These are phyloP conservation scores for Silybum marianum DNA, from an alignment of 129 eudicot species.

Conservation along the genomic window DNA sequence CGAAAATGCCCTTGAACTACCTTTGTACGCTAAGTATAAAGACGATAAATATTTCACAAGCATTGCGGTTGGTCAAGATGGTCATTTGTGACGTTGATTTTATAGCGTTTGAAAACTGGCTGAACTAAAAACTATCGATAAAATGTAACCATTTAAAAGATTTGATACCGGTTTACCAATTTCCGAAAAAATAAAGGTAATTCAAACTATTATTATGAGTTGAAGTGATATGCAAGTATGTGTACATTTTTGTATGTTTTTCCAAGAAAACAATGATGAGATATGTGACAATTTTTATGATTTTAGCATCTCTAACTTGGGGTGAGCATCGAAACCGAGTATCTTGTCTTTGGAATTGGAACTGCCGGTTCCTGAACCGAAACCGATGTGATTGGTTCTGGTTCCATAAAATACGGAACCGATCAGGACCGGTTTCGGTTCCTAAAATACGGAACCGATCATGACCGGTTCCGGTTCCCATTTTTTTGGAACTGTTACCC, in stretches of 20 bases:
- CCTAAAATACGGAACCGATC: too few relatives aligned
- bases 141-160: conserved; percentile 6
- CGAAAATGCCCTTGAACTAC: conserved; percentile 85
- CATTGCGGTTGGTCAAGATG: conserved; percentile 22
- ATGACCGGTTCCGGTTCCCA: too few relatives aligned
- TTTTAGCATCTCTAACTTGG: too few relatives aligned
- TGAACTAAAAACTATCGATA: background rate
- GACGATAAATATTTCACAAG: conserved; percentile 60
- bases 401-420: too few relatives aligned
- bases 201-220: background rate
- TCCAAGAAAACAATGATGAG: background rate
- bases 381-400: too few relatives aligned
- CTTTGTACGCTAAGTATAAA: conserved; percentile 66
- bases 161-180: conserved; percentile 2
- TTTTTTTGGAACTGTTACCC: too few relatives aligned
- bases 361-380: too few relatives aligned
- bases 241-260: too few relatives aligned
- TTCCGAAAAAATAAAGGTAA: conserved; percentile 19
- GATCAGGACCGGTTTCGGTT: too few relatives aligned
- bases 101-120: background rate
- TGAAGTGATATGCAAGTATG: background rate
- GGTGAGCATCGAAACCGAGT: too few relatives aligned
- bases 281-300: too few relatives aligned
- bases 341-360: too few relatives aligned
- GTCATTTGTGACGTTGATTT: conserved; percentile 26